phyloP scores from a whole-genome alignment of 306 rosid genomes.

The Bauhinia variegata region DNA sequence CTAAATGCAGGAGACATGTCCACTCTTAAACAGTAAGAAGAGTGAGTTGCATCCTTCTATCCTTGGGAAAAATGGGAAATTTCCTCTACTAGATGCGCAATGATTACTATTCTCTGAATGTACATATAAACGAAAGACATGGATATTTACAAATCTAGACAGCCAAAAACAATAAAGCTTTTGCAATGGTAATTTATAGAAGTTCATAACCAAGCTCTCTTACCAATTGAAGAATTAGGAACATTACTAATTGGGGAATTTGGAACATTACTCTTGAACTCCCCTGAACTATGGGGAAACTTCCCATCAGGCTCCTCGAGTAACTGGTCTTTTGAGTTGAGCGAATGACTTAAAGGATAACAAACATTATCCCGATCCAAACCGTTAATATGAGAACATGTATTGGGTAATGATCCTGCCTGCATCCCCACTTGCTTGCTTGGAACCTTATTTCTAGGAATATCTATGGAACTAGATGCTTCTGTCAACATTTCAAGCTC shows the following conservation, averaged over 20 bases:
- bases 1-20: slow-evolving; percentile 27
- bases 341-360: slow-evolving; percentile 58
- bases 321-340: slow-evolving; percentile 56
- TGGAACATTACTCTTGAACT: slow-evolving; percentile 40
- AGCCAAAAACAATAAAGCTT: slow-evolving; percentile 18
- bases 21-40: slow-evolving; percentile 8
- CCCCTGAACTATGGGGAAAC: slow-evolving; percentile 44
- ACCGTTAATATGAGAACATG: slow-evolving; percentile 38
- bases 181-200: slow-evolving; percentile 16
- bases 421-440: slow-evolving; percentile 45
- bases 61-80: slow-evolving; percentile 25
- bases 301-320: slow-evolving; percentile 36
- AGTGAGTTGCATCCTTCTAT: slow-evolving; percentile 21
- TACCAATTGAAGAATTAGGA: slow-evolving; percentile 53
- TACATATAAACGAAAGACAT: slow-evolving; percentile 8
- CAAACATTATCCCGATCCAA: slow-evolving; percentile 34
- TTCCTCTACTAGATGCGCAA: slow-evolving; percentile 13
- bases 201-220: slow-evolving; percentile 38
- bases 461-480: slow-evolving; percentile 50
- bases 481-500: slow-evolving; percentile 41
- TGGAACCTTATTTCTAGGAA: slow-evolving; percentile 45
- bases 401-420: slow-evolving; percentile 68
- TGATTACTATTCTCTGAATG: slow-evolving; percentile 22
- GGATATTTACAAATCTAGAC: slow-evolving; percentile 27
- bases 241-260: slow-evolving; percentile 39